Percentiles rank a stretch among this genome's conserved stretches.
Evolutionary conservation across 1,139 yeast genomes (phyloP).

Genomic region (Torulaspora pretoriensis): DNA sequence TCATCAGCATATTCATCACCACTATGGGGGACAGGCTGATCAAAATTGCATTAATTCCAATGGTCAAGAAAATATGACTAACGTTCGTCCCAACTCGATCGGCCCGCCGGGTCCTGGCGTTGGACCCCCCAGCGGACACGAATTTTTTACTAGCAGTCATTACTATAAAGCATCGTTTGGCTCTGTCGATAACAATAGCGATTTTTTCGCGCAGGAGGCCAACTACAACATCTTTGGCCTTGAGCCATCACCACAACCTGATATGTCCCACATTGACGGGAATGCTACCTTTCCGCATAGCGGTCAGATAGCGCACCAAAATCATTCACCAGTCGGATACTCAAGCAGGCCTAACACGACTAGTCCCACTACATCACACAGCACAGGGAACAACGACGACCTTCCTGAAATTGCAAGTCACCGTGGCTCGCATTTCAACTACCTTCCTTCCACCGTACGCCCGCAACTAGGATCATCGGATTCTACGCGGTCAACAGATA

Average conservation of each 20-base stretch:
- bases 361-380: constrained; percentile 31
- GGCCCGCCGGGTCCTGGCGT: constrained; percentile 2
- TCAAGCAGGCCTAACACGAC: constrained; percentile 17
- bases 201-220: constrained; percentile 26
- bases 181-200: constrained; percentile 14
- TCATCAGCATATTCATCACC: constrained; percentile 70
- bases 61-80: constrained; percentile 7
- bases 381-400: constrained; percentile 41
- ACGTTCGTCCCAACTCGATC: constrained; percentile 5
- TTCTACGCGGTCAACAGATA: constrained; percentile 41
- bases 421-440: constrained; percentile 67
- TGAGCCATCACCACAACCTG: constrained; percentile 21
- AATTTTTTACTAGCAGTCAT: constrained; percentile 9
- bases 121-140: constrained; percentile 4
- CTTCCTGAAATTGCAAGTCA: constrained; percentile 52
- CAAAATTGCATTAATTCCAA: constrained; percentile 5
- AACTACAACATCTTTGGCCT: constrained; percentile 25
- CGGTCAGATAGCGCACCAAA: constrained; percentile 7
- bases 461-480: constrained; percentile 62
- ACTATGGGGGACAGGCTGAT: constrained; percentile 40
- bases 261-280: constrained; percentile 1
- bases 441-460: constrained; percentile 64
- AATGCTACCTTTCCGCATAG: neutral
- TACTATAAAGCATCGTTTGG: constrained; percentile 12
- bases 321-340: constrained; percentile 8